Percentiles rank a stretch among this genome's conserved stretches.
Conservation (phyloP, 2,329 filamentous ascomycete species). For the Xylaria sp. region DNA sequence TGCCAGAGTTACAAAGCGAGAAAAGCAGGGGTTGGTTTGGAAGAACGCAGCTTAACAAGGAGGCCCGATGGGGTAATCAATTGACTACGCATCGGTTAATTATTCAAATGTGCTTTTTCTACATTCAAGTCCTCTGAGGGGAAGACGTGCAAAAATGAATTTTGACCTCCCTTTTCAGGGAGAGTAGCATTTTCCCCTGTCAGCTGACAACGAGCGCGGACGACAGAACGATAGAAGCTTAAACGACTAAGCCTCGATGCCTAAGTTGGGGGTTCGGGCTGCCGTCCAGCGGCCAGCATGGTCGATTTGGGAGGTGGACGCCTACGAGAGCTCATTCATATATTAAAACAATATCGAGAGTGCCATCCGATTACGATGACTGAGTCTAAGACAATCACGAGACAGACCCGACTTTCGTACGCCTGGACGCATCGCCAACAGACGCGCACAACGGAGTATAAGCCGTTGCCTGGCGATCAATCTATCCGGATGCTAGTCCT, state of each 20-base stretch:
- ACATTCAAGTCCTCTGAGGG: too few relatives aligned
- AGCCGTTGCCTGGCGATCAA: not conserved
- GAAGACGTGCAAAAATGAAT: too few relatives aligned
- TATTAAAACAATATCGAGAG: not conserved
- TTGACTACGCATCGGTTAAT: too few relatives aligned
- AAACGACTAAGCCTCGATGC: not conserved
- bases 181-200: too few relatives aligned
- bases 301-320: not conserved
- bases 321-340: not conserved
- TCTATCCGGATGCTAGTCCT: constrained; percentile 1
- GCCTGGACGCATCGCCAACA: not conserved
- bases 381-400: not conserved
- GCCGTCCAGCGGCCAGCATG: not conserved
- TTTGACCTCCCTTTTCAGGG: too few relatives aligned
- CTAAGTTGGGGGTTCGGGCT: not conserved
- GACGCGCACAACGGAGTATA: not conserved
- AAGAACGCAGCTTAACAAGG: too few relatives aligned
- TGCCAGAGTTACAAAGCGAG: too few relatives aligned
- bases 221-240: too few relatives aligned
- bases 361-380: not conserved
- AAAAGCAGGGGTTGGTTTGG: too few relatives aligned
- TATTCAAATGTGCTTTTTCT: too few relatives aligned
- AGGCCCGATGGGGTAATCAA: too few relatives aligned
- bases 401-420: not conserved
- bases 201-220: too few relatives aligned